Base-by-base conservation (phyloP, 2,329 filamentous ascomycete genomes). In the Cladosporium phlei region DNA sequence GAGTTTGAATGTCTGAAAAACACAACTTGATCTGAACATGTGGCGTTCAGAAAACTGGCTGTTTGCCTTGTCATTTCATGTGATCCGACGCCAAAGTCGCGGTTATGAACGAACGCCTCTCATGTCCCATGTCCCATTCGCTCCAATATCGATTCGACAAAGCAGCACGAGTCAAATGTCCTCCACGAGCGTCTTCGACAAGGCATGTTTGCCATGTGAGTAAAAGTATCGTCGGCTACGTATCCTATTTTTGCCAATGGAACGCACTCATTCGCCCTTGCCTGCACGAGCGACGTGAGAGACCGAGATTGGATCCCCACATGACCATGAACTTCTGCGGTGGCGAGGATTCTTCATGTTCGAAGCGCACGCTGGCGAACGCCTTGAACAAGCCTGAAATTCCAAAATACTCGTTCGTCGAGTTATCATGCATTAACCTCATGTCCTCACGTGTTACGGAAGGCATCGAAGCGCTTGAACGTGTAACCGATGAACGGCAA, bases 401-500 rank as follows among this genome's bases (percentile, higher is more conserved):
- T n/a, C n/a, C n/a, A n/a, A n/a, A n/a, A n/a, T n/a, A n/a, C n/a
- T n/a, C n/a, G n/a, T n/a, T n/a, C n/a, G n/a, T n/a, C n/a, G n/a
- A n/a, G n/a, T n/a, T n/a, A n/a, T n/a, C n/a, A n/a, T n/a, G n/a
- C n/a, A n/a, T n/a, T n/a, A n/a, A n/a, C n/a, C n/a, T 3, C 2
- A 27, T 8, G 6, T 17, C 24, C 49, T 58, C 55, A 66, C 38
- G 51, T 62, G 25, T 62, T 63, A 42, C 70, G 59, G 70, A 83
- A 82, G 47, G 78, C 81, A 67, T 83, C 82, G 69, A 98, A 98
- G 52, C 93, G 87, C 80, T 97, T 98, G 76, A 96, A 98, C 7
- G 93, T 95, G 69, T 95, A 95, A 27, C 88, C 88, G 59, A 95
- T 93, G 66, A 95, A 98, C 3, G 93, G 93, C 70, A 98, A 72